These are phyloP conservation scores for Wickerhamiella galacta DNA, from an alignment of 805 yeast species.

Conservation along the genomic window DNA sequence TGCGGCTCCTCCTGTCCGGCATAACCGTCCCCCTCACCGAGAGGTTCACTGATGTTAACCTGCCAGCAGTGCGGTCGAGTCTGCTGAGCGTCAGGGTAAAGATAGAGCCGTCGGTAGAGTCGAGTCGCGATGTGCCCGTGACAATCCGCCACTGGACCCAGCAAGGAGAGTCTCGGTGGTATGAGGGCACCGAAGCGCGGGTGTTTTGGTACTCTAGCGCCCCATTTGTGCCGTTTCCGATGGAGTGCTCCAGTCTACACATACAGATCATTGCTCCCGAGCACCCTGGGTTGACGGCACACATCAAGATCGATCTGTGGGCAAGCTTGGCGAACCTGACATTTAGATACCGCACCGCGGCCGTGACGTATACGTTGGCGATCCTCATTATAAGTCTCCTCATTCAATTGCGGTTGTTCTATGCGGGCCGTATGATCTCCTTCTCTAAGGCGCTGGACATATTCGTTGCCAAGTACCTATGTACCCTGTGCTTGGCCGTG, in stretches of 20 bases:
- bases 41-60: constrained; percentile 5
- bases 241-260: constrained; percentile 1
- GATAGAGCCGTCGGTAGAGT: not conserved
- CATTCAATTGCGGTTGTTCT: constrained; percentile 34
- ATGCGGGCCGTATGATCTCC: constrained; percentile 25
- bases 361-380: constrained; percentile 53
- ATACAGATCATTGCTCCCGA: constrained; percentile 4
- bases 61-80: constrained; percentile 11
- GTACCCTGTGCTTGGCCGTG: constrained; percentile 15
- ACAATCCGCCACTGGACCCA: constrained; percentile 10
- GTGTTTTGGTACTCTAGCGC: constrained; percentile 16
- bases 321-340: constrained; percentile 52
- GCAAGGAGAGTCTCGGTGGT: constrained; percentile 11
- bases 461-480: constrained; percentile 21
- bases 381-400: constrained; percentile 35
- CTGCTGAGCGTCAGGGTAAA: constrained; percentile 10
- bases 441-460: constrained; percentile 31
- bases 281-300: not conserved
- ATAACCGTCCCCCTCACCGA: constrained; percentile 3
- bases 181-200: constrained; percentile 4
- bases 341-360: constrained; percentile 58
- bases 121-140: constrained; percentile 1
- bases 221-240: constrained; percentile 14
- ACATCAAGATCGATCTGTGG: constrained; percentile 30
- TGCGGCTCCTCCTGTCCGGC: constrained; percentile 1